Evolutionary conservation across 345 rosid genomes (phyloP).

Genomic region (Dipteronia sinensis): DNA sequence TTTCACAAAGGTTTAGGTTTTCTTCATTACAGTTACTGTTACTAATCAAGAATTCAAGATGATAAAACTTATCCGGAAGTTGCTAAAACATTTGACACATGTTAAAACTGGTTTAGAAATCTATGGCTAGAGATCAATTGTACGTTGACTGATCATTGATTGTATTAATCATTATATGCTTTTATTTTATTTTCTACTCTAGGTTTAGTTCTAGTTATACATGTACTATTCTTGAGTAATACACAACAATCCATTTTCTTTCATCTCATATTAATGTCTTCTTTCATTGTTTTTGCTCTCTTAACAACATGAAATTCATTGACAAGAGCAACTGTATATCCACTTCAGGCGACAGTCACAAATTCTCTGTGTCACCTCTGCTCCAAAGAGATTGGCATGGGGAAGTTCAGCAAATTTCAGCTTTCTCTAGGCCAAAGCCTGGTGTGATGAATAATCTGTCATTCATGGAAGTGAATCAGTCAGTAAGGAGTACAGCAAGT

Average conservation of each 20-base stretch:
- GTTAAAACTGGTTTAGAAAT: not conserved
- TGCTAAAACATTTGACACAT: conserved; percentile 13
- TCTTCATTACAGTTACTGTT: conserved; percentile 20
- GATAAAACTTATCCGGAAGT: conserved; percentile 18
- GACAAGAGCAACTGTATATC: conserved; percentile 24
- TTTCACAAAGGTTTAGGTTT: no score
- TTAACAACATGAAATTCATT: conserved; percentile 4
- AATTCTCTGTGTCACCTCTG: conserved; percentile 20
- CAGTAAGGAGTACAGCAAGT: conserved; percentile 19
- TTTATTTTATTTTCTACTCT: not conserved
- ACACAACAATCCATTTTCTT: not conserved
- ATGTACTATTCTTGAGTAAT: not conserved
- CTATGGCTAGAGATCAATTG: not conserved
- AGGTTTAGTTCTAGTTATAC: not conserved
- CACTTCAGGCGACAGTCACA: conserved; percentile 24
- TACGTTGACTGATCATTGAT: not conserved
- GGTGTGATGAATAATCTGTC: conserved; percentile 6
- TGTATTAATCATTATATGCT: not conserved
- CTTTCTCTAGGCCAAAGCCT: conserved; percentile 24
- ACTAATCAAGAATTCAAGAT: conserved; percentile 13
- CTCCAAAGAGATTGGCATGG: conserved; percentile 15
- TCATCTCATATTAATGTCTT: not conserved
- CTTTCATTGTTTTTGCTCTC: not conserved
- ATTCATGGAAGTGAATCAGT: conserved; percentile 14
- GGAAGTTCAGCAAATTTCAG: conserved; percentile 10